Base-by-base conservation (phyloP, 257 asterid genomes). In the Paulownia fortunei region DNA sequence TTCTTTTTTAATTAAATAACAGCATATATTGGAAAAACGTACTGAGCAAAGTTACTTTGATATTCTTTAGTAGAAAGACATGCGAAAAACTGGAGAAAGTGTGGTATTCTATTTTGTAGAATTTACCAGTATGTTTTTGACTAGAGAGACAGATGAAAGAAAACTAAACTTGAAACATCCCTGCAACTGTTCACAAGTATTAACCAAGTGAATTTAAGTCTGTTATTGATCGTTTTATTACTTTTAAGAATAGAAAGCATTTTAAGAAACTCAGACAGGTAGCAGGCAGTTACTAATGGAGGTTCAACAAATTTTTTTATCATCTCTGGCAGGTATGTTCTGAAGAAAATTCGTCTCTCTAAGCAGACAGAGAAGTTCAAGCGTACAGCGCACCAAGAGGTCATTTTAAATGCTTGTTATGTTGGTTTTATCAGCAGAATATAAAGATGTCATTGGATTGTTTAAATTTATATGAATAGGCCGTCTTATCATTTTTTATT, bases 341-440 rank as follows among this genome's bases (percentile, higher is more conserved):
- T 95, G 62, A 95, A 95, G 92, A 95, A 95, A 86, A 89, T 93
- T 49, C 91, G 88, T 66, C 82, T 91, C 76, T 86, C 91, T 18
- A 89, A 95, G 84, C 97, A 92, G 83, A 73, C 90, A 0, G 97
- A 95, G 80, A 95, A 89, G 87, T 88, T 87, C 92, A 92, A 89
- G 82, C 86, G 85, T 1, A 90, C 89, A 8, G 92, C 91, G 24
- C 90, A 88, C 82, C 98, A 86, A 82, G 99, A 92, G 99, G 99
- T 95, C 69, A 12, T 59, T 67, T 69, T 62, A 39, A 62, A 56
- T 54, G 32, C 80, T 78, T 46, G n/a, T 27, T 70, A 68, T 44
- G 21, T 42, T 21, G 12, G 9, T 36, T 77, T 39, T 52, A 42
- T 58, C 21, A 2, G 30, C 61, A 16, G 55, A 66, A 21, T 30